Evolutionary conservation across 2,329 filamentous ascomycete genomes (phyloP).

Genomic region (Grosmannia clavigera): DNA sequence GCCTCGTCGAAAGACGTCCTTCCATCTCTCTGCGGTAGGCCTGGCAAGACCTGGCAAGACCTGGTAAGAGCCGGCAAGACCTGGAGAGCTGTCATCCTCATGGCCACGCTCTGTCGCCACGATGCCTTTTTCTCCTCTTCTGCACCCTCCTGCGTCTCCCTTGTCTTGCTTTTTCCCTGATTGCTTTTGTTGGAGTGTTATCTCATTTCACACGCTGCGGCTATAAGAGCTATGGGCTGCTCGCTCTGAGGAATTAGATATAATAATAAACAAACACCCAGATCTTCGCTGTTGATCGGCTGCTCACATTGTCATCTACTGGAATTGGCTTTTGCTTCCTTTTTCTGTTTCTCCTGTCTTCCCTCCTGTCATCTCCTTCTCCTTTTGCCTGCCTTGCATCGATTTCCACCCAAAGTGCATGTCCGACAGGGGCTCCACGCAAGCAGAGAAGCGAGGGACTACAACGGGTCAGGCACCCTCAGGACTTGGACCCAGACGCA

Average conservation of each 20-base stretch:
- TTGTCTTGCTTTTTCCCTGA: neutral
- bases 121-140: neutral
- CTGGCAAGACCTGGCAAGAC: too few species aligned
- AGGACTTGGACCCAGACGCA: neutral
- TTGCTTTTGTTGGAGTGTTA: neutral
- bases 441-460: neutral
- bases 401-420: neutral
- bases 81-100: neutral
- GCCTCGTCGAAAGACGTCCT: too few species aligned
- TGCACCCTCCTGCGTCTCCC: neutral
- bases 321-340: neutral
- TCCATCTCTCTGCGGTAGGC: neutral
- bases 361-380: neutral
- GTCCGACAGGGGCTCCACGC: neutral
- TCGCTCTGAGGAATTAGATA: neutral
- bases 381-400: neutral
- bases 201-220: neutral
- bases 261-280: neutral
- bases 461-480: neutral
- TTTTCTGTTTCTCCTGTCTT: neutral
- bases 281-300: neutral
- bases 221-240: neutral
- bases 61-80: too few species aligned
- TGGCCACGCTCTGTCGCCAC: neutral
- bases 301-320: neutral